Percentiles rank a stretch among this genome's conserved stretches.
Evolutionary conservation across 805 yeast species (phyloP).

Genomic region (Jamesozyma gamospora): DNA sequence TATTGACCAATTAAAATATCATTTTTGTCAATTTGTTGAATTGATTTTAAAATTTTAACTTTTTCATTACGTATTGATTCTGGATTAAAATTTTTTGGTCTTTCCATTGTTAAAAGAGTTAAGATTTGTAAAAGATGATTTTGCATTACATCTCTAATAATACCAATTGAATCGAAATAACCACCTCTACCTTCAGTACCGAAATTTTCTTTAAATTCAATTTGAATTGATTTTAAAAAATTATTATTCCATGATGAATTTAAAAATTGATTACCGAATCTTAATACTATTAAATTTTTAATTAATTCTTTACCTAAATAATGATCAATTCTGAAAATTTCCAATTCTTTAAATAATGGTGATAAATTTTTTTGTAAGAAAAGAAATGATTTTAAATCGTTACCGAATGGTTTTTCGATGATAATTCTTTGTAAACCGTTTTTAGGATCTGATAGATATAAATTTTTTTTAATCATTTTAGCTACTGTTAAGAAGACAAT

Average conservation of each 20-base stretch:
- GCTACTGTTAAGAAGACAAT: constrained; percentile 79
- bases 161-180: constrained; percentile 89
- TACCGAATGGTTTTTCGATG: constrained; percentile 96
- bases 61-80: constrained; percentile 94
- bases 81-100: constrained; percentile 84
- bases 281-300: constrained; percentile 76
- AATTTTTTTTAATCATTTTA: constrained; percentile 53
- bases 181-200: constrained; percentile 99
- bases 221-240: constrained; percentile 70
- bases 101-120: constrained; percentile 88
- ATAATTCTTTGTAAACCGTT: constrained; percentile 71
- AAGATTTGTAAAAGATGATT: constrained; percentile 90
- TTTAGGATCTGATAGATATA: constrained; percentile 40
- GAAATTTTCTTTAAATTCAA: constrained; percentile 93
- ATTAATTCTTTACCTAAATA: constrained; percentile 98
- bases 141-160: constrained; percentile 96
- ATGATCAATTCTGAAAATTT: constrained; percentile 92
- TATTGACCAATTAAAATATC: constrained; percentile 85
- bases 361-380: constrained; percentile 67
- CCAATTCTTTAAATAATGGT: constrained; percentile 85
- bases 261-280: constrained; percentile 86
- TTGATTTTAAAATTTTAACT: constrained; percentile 80
- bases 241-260: constrained; percentile 83
- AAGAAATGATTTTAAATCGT: constrained; percentile 70
- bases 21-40: constrained; percentile 52